Evolutionary conservation across 2,329 filamentous ascomycete genomes (phyloP).

Genomic region (Xylaria sp.): DNA sequence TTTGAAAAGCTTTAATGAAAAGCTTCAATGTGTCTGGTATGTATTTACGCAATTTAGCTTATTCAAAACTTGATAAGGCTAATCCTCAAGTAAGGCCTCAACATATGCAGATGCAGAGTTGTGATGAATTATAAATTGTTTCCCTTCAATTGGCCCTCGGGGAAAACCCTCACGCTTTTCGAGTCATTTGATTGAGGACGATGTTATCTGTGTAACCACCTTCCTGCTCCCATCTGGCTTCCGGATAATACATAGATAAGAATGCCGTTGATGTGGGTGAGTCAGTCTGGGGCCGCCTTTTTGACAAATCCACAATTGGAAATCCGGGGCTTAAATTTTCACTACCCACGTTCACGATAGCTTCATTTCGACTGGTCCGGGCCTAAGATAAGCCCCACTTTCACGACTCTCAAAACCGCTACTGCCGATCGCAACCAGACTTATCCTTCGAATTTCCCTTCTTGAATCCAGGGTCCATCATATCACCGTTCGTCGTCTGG

Average conservation of each 20-base stretch:
- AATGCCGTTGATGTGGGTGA: conserved; percentile 18
- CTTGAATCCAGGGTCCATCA: conserved; percentile 13
- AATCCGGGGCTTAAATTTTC: conserved; percentile 32
- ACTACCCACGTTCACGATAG: conserved; percentile 42
- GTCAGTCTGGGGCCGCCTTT: conserved; percentile 19
- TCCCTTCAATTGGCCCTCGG: background rate
- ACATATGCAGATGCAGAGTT: background rate
- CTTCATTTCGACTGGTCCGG: conserved; percentile 43
- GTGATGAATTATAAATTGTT: background rate
- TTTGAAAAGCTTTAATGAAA: conserved; percentile 39
- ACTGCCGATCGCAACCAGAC: conserved; percentile 6
- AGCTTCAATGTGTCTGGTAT: conserved; percentile 4
- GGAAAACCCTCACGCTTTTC: background rate
- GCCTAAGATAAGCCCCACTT: conserved; percentile 34
- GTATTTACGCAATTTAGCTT: background rate
- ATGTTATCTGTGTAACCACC: conserved; percentile 7
- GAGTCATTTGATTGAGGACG: background rate
- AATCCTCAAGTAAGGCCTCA: background rate
- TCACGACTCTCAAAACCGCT: conserved; percentile 11
- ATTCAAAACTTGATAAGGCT: background rate
- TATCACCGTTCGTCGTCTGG: conserved; percentile 3
- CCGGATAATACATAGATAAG: background rate
- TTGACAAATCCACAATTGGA: conserved; percentile 29
- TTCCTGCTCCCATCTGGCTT: background rate
- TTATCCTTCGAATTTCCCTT: conserved; percentile 4